These are phyloP conservation scores for Aspergillus sparsus DNA, from an alignment of 495 filamentous ascomycete species.

Conservation along the genomic window DNA sequence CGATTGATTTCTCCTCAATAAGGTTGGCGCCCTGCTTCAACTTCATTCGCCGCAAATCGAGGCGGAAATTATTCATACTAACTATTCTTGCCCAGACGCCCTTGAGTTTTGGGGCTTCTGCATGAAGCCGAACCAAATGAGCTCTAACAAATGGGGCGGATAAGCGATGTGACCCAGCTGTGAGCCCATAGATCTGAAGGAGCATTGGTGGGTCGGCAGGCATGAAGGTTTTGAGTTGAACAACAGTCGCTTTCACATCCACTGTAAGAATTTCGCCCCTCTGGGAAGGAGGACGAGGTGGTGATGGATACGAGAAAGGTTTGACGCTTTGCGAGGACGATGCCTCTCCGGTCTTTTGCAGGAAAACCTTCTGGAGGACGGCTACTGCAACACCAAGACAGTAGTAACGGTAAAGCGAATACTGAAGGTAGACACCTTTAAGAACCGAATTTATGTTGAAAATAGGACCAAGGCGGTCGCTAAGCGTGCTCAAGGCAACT, in stretches of 20 bases:
- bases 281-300: constrained; percentile 34
- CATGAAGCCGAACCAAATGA: constrained; percentile 78
- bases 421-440: constrained; percentile 76
- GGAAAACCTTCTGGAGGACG: constrained; percentile 75
- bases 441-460: constrained; percentile 83
- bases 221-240: constrained; percentile 87
- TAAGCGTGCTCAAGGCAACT: constrained; percentile 78
- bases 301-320: constrained; percentile 21
- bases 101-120: constrained; percentile 77
- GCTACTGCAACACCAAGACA: constrained; percentile 78
- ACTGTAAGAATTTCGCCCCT: constrained; percentile 71
- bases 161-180: constrained; percentile 83
- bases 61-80: constrained; percentile 74
- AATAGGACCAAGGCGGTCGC: constrained; percentile 80
- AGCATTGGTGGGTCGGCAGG: constrained; percentile 86
- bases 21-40: constrained; percentile 62
- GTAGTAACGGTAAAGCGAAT: constrained; percentile 93
- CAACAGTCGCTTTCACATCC: constrained; percentile 73
- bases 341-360: constrained; percentile 31
- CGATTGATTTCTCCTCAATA: constrained; percentile 77
- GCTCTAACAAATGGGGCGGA: constrained; percentile 74
- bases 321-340: constrained; percentile 9
- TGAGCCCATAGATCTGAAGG: constrained; percentile 79
- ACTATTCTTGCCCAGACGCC: constrained; percentile 81
- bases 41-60: constrained; percentile 76